Percentiles rank a stretch among this genome's conserved stretches.
phyloP scores from a whole-genome alignment of 2,329 filamentous ascomycete genomes.

The Arthrinium phaeospermum region DNA sequence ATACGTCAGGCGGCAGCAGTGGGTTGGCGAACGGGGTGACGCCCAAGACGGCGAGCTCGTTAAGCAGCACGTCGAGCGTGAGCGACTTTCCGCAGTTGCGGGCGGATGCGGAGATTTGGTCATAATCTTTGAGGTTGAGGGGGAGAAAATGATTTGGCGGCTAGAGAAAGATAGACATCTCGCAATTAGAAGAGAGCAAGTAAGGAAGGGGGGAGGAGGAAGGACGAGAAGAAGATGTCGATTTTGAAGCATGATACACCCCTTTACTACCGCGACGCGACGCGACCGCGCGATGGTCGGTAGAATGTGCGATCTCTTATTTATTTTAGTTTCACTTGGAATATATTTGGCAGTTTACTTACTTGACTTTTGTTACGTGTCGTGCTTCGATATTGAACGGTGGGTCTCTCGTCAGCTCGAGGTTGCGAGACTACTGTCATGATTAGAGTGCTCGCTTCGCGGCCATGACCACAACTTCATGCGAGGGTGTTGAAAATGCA shows the following conservation, averaged over 20 bases:
- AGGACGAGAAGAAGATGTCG: background rate
- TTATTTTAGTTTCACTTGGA: background rate
- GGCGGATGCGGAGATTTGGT: background rate
- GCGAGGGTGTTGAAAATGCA: background rate
- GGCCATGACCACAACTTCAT: background rate
- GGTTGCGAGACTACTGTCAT: background rate
- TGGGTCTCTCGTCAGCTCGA: background rate
- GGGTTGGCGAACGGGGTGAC: background rate
- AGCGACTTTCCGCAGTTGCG: background rate
- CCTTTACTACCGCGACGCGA: background rate
- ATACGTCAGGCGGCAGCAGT: background rate
- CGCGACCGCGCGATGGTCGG: background rate
- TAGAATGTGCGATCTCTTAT: background rate
- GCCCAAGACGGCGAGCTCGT: background rate
- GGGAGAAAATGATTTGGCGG: background rate
- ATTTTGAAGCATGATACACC: background rate
- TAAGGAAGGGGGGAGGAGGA: too few species aligned
- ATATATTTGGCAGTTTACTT: background rate
- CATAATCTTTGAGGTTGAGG: background rate
- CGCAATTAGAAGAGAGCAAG: background rate
- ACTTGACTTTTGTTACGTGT: background rate
- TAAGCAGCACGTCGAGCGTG: slow-evolving; percentile 5
- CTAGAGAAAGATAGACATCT: background rate
- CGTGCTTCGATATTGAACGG: background rate
- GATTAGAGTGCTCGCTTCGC: background rate